Conservation (phyloP, 306 rosid genomes). For the Rubus parviflorus region DNA sequence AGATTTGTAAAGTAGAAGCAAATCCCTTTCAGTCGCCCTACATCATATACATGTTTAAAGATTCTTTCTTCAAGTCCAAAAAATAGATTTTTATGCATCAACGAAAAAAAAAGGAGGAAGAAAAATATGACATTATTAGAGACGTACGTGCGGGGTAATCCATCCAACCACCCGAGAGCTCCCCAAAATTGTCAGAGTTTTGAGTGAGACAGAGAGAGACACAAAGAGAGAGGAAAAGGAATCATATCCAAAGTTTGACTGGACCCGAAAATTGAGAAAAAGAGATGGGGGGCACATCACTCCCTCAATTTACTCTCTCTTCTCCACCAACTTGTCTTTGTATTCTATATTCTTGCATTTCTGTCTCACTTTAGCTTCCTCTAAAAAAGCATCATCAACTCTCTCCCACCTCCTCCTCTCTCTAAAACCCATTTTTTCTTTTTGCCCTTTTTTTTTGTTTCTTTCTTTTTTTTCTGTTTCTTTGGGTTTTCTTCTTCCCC, state of each 20-base stretch:
- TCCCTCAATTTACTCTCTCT: conserved; percentile 10
- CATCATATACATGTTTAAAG: not conserved
- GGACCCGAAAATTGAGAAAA: conserved; percentile 15
- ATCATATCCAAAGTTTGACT: conserved; percentile 23
- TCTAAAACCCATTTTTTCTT: not conserved
- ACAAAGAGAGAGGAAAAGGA: conserved; percentile 1
- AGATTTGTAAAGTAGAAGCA: not conserved
- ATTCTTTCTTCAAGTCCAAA: not conserved
- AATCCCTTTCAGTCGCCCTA: not conserved
- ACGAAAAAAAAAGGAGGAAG: not conserved
- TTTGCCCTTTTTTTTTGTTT: not conserved
- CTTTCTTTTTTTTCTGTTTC: not conserved
- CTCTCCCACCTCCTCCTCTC: not conserved
- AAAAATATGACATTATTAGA: not conserved
- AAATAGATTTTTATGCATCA: not conserved
- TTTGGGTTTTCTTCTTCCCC: not conserved
- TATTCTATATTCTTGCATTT: conserved; percentile 17
- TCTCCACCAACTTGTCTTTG: conserved; percentile 24
- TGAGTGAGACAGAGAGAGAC: conserved; percentile 6
- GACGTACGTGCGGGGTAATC: conserved; percentile 27
- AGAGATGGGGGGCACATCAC: not conserved
- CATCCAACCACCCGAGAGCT: conserved; percentile 8
- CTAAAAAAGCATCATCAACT: conserved; percentile 9
- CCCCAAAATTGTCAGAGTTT: conserved; percentile 6
- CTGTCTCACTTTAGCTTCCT: conserved; percentile 22